A percentile compares a stretch with the other conserved stretches of the same genome.
These are phyloP conservation scores for Solanum commersonii DNA, from an alignment of 257 asterid species.

Conservation along the genomic window DNA sequence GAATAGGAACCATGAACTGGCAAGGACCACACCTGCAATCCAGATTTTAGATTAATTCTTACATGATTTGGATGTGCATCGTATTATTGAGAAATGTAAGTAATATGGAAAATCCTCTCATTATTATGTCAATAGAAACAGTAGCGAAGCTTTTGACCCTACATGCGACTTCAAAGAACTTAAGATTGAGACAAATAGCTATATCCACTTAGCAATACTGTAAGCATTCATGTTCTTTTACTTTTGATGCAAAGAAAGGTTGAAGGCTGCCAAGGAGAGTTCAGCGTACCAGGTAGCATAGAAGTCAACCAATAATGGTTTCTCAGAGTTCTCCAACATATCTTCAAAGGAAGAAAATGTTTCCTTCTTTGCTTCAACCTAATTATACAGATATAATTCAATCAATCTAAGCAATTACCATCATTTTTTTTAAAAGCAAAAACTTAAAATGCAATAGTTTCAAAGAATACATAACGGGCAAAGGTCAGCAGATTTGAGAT, in stretches of 20 bases:
- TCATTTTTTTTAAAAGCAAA: not conserved
- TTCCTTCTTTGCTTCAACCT: conserved; percentile 91
- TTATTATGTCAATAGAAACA: not conserved
- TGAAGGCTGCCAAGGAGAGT: not conserved
- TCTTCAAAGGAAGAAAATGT: conserved; percentile 72
- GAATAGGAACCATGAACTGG: conserved; percentile 88
- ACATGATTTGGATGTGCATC: not conserved
- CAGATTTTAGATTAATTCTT: not conserved
- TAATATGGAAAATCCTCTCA: not conserved
- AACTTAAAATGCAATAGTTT: not conserved
- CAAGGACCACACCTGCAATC: conserved; percentile 95
- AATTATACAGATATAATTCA: conserved; percentile 3
- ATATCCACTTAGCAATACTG: not conserved
- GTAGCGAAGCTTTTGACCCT: not conserved
- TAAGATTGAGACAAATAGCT: not conserved
- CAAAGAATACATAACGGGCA: not conserved
- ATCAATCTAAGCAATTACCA: not conserved
- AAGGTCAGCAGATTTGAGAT: not conserved
- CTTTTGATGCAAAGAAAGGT: not conserved
- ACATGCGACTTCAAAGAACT: not conserved
- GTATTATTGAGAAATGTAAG: not conserved
- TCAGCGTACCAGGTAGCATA: conserved; percentile 84
- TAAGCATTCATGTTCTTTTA: not conserved
- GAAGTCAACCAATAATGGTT: conserved; percentile 87
- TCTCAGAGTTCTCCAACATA: conserved; percentile 61